Evolutionary conservation across 192 early-diverging fungal species (phyloP), one percentile per base, ranked within the genome.

Genomic region (Mortierella hygrophila): DNA sequence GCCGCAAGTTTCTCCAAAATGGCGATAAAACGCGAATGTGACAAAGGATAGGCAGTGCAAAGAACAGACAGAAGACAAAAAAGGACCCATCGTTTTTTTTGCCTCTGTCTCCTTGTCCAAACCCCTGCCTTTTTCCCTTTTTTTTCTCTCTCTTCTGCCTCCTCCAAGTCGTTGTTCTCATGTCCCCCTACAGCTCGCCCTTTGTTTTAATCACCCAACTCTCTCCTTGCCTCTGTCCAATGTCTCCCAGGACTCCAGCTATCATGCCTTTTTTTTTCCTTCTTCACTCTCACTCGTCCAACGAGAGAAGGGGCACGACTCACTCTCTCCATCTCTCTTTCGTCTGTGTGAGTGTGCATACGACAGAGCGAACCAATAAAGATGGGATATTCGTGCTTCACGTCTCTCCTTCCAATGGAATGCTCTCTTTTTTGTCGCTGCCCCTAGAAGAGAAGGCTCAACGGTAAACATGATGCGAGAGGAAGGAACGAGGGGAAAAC

Each of bases 381-480:
- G 18, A 20, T 21, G 16, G 49, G 49, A 1, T 52, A 32, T 32
- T 65, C 29, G 13, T 65, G 60, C 60, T 65, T 10, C 60, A 32
- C 21, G 35, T 35, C 35, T 35, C 23, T 15, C 13, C 26, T 65
- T 10, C 10, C 60, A 32, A 32, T 65, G 60, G 35, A 35, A 16
- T 65, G 35, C 32, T 60, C 32, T 32, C 35, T 42, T 21, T 52
- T 47, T 73, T 73, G 40, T 52, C 49, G 18, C 29, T 73, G 72
- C 72, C 72, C 46, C 72, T 35, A 11, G 44, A 26, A 49, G 7
- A 26, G 26, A 42, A 29, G 13, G 60, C 70, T 21, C 72, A 73
- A 52, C 72, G 72, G 72, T 52, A 73, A 73, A 52, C 46, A 73
- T 73, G 46, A 73, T 73, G 72, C 72, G 46, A 29, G 13, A 18